Evolutionary conservation across 768 basidiomycete genomes (phyloP).

Genomic region (Tylopilus felleus): DNA sequence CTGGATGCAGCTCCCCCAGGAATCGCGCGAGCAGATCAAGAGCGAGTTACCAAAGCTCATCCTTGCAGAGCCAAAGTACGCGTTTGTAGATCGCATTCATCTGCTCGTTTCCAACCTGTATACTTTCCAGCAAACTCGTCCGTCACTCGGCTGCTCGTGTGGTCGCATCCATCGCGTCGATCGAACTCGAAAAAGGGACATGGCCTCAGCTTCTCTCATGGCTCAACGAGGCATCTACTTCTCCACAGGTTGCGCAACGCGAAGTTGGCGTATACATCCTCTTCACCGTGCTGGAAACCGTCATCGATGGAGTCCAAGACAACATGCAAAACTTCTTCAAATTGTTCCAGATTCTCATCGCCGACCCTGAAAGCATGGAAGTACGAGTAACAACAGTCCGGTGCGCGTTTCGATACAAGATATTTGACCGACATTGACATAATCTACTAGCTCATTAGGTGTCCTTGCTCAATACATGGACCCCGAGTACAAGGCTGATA

Average conservation of each 20-base stretch:
- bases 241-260: conserved; percentile 67
- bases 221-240: conserved; percentile 73
- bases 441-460: conserved; percentile 64
- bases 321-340: conserved; percentile 73
- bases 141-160: conserved; percentile 92
- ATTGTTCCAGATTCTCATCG: conserved; percentile 68
- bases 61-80: conserved; percentile 74
- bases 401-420: conserved; percentile 34
- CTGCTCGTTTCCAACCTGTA: not conserved
- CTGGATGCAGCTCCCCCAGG: conserved; percentile 70
- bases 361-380: conserved; percentile 83
- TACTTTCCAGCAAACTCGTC: conserved; percentile 67
- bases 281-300: conserved; percentile 86
- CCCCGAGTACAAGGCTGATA: conserved; percentile 77
- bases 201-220: conserved; percentile 91
- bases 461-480: conserved; percentile 93
- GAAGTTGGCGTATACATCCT: conserved; percentile 91
- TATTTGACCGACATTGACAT: conserved; percentile 3
- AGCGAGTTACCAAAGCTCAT: conserved; percentile 73
- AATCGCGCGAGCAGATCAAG: conserved; percentile 82
- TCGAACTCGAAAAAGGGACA: conserved; percentile 74
- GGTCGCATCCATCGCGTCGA: conserved; percentile 85
- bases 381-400: conserved; percentile 88
- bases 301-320: conserved; percentile 85
- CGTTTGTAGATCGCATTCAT: not conserved